These are phyloP conservation scores for Hibiscus mutabilis DNA, from an alignment of 345 rosid species.

Conservation along the genomic window DNA sequence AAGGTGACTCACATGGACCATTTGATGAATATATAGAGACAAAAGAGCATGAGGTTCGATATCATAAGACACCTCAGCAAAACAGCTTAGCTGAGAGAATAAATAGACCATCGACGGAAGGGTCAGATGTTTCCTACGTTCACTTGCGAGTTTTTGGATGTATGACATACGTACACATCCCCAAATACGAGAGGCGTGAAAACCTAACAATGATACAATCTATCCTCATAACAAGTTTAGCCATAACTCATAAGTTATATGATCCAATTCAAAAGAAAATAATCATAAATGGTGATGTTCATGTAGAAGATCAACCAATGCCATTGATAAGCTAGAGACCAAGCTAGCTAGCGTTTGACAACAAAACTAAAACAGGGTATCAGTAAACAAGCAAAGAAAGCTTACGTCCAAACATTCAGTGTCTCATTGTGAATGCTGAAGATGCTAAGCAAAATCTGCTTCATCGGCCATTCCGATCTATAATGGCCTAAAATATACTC, in stretches of 20 bases:
- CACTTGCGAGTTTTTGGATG: not conserved
- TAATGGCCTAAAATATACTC: slow-evolving; percentile 82
- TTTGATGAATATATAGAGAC: too few relatives aligned
- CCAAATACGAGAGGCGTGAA: not conserved
- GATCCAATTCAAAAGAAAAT: not conserved
- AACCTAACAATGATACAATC: not conserved
- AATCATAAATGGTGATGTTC: not conserved
- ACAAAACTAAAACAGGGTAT: not conserved
- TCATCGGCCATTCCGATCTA: slow-evolving; percentile 88
- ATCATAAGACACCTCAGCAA: too few relatives aligned
- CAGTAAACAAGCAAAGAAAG: not conserved
- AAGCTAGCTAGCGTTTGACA: too few relatives aligned
- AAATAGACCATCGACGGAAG: too few relatives aligned
- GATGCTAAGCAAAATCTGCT: slow-evolving; percentile 75
- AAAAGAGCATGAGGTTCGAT: too few relatives aligned
- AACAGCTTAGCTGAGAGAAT: too few relatives aligned
- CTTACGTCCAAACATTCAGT: slow-evolving; percentile 95
- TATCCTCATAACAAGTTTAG: not conserved
- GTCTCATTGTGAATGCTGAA: slow-evolving; percentile 90
- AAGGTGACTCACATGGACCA: not conserved
- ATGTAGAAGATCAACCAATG: not conserved
- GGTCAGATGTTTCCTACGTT: not conserved
- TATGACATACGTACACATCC: not conserved
- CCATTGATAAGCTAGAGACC: not conserved
- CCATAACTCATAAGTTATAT: not conserved